A percentile compares a stretch with the other conserved stretches of the same genome.
Conservation (phyloP, 768 basidiomycete species). For the Xerocomellus amylosporus region DNA sequence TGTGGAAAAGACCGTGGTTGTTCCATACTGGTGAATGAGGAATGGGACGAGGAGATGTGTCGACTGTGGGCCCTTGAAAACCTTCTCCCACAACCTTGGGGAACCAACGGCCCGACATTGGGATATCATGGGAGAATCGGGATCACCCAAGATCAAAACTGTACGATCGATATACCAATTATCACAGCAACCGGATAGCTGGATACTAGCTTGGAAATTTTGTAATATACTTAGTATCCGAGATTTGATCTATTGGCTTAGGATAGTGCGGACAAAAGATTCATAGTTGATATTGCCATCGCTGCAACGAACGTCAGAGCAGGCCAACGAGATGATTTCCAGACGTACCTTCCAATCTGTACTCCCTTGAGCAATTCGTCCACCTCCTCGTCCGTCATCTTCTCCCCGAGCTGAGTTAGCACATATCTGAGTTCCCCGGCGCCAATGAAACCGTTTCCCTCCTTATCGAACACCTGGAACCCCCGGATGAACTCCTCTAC, state of each 20-base stretch:
- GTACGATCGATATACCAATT: no score
- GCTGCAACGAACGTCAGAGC: constrained; percentile 38
- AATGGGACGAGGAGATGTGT: no score
- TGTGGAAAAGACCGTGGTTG: no score
- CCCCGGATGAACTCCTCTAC: constrained; percentile 98
- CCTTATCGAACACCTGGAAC: constrained; percentile 96
- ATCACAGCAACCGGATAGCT: no score
- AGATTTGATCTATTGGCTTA: constrained; percentile 61
- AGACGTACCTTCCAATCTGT: constrained; percentile 83
- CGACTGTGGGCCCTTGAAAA: no score
- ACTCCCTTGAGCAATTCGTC: constrained; percentile 97
- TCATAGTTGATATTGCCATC: constrained; percentile 98
- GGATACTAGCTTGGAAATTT: no score
- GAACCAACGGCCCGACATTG: no score
- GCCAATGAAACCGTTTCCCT: constrained; percentile 70
- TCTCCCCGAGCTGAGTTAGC: constrained; percentile 95
- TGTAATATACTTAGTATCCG: neutral
- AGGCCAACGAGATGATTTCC: neutral
- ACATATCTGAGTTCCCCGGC: constrained; percentile 72
- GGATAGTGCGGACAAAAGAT: constrained; percentile 91
- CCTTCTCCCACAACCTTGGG: no score
- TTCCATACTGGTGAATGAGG: no score
- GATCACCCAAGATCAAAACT: no score
- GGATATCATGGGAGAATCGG: no score
- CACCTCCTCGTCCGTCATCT: constrained; percentile 97